phyloP scores from a whole-genome alignment of 768 basidiomycete genomes.

The Rhizopogon vesiculosus region DNA sequence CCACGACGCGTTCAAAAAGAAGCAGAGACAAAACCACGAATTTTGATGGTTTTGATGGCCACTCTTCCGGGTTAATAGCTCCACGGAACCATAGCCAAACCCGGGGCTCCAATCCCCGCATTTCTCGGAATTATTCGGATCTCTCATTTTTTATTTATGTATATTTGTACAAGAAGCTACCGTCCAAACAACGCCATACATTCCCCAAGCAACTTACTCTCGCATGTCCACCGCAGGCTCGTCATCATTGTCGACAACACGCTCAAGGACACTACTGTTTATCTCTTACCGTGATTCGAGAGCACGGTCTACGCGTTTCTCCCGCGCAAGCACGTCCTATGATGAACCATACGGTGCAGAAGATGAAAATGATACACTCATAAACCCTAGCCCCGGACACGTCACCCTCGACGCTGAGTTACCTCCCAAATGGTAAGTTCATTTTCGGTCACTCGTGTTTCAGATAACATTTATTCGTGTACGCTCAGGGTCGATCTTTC shows the following conservation, averaged over 20 bases:
- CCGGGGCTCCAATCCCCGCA: background rate
- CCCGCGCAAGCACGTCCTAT: conserved; percentile 37
- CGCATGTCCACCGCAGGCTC: conserved; percentile 29
- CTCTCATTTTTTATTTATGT: conserved; percentile 10
- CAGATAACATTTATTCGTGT: conserved; percentile 7
- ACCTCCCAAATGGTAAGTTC: conserved; percentile 80
- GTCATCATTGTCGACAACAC: conserved; percentile 47
- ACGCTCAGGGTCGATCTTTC: conserved; percentile 83
- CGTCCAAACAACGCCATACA: conserved; percentile 17
- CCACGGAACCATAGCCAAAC: background rate
- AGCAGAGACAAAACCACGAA: no score
- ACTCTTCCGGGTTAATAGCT: background rate
- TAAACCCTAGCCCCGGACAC: conserved; percentile 34
- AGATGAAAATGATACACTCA: conserved; percentile 67
- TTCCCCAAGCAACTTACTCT: conserved; percentile 9
- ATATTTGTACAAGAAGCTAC: conserved; percentile 13
- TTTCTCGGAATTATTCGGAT: background rate
- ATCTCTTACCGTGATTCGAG: conserved; percentile 88
- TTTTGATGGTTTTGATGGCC: background rate
- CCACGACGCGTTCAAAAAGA: conserved; percentile 23
- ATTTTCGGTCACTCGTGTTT: conserved; percentile 7
- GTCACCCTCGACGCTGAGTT: conserved; percentile 54
- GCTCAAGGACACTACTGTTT: conserved; percentile 89
- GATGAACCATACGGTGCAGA: conserved; percentile 41
- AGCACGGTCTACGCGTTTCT: conserved; percentile 36